Evolutionary conservation across 2,329 filamentous ascomycete genomes (phyloP), one percentile per base, ranked within the genome.

Genomic region (Nothophaeocryptopus gaeumannii): DNA sequence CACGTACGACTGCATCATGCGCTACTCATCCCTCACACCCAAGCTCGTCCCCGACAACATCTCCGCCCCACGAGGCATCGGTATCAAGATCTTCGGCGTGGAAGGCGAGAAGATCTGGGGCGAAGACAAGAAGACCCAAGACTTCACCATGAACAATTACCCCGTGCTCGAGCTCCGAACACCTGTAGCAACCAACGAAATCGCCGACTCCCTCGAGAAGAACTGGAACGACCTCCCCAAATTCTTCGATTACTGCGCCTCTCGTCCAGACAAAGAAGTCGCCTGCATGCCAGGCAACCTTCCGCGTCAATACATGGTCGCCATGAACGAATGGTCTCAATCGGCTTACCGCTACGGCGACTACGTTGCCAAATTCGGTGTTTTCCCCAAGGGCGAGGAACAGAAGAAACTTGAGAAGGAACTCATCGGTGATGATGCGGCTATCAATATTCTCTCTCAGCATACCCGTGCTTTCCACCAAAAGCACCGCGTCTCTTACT

Each of bases 1-100:
- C 5, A 59, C 58, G 2, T 70, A 70, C 57, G 64, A 70, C 43
- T 58, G 64, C 20, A 67, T 68, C 48, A 66, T 67, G 51, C 67
- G 68, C 45, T 71, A 69, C 58, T 67, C 67, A 5, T 66, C 61
- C 9, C 64, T 70, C 31, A 67, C 65, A 10, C 64, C 67, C 10
- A 69, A 70, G 53, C 50, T 69, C n/a, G 59, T 68, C 26, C 61
- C 64, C 1, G 68, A 71, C 53, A 67, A 67, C 49, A 54, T 65
- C 2, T 60, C 68, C 12, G 63, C 63, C 0, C 67, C 67, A 5
- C 66, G 67, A n/a, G 66, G 67, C 12, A 62, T 68, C 11, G 65
- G 63, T 11, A 59, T 70, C 53, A 68, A 70, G 44, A 56, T 69
- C 39, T 72, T 70, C 35, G 63, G 63, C 8, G 59, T 70, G 13